These are phyloP conservation scores for Rhazya stricta DNA, from an alignment of 257 asterid genomes.

Conservation along the genomic window DNA sequence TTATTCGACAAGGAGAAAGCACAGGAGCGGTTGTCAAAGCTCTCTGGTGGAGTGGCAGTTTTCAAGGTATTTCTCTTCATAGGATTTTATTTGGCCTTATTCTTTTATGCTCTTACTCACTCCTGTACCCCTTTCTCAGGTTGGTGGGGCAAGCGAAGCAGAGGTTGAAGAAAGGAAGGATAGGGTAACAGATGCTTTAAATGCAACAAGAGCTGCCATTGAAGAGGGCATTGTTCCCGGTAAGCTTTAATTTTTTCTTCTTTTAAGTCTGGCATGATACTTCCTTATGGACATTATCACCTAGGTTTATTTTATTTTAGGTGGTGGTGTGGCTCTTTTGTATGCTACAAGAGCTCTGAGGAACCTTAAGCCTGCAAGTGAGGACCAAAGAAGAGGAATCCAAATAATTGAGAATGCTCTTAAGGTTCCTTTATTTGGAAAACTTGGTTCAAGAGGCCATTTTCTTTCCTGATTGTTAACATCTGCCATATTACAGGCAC, in stretches of 20 bases:
- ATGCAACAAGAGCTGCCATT: conserved; percentile 90
- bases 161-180: conserved; percentile 95
- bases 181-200: conserved; percentile 91
- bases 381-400: conserved; percentile 74
- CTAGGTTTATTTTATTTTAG: conserved; percentile 28
- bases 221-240: conserved; percentile 96
- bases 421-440: conserved; percentile 44
- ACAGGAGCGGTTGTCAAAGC: conserved; percentile 78
- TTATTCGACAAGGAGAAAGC: conserved; percentile 90
- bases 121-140: conserved; percentile 39
- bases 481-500: conserved; percentile 50
- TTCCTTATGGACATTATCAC: conserved; percentile 4
- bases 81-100: not conserved
- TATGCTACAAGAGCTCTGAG: conserved; percentile 64
- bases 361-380: conserved; percentile 58
- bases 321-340: conserved; percentile 91
- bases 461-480: conserved; percentile 18
- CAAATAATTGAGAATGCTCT: conserved; percentile 73
- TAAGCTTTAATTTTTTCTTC: conserved; percentile 16
- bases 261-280: not conserved
- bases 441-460: conserved; percentile 1
- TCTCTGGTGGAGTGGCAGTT: conserved; percentile 95
- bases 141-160: conserved; percentile 84
- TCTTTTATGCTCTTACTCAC: conserved; percentile 2
- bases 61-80: conserved; percentile 52